Evolutionary conservation across 495 filamentous ascomycete genomes (phyloP), one percentile per base, ranked within the genome.

Genomic region (Aspergillus cavernicola): DNA sequence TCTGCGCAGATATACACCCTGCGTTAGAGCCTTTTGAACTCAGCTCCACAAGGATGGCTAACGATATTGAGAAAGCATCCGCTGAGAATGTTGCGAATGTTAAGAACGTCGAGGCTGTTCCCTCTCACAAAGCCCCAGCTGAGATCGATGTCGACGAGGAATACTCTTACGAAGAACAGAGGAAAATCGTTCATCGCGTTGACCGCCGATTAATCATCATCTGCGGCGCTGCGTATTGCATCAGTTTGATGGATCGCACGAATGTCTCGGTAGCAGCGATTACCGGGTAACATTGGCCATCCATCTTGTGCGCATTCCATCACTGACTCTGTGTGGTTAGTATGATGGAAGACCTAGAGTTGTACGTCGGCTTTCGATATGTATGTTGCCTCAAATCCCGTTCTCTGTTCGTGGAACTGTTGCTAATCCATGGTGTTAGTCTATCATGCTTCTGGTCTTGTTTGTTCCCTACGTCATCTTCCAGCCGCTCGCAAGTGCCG

Each of bases 241-340:
- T 82, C 59, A 74, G 65, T 33, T 54, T 85, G 53, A 80, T 85
- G 75, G 82, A 85, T 58, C 65, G 83, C 1, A 83, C 79, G 19
- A 86, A 86, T 63, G 58, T 85, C 55, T 68, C 71, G 29, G 67
- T 67, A 13, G 82, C 83, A 40, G 67, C 68, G 31, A 78, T 85
- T 56, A 80, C 79, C 24, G 81, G 50, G 50, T 45, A 37, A 32
- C 37, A 12, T 18, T 35, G 23, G n/a, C n/a, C n/a, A n/a, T n/a
- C n/a, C n/a, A n/a, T n/a, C n/a, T n/a, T n/a, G n/a, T n/a, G n/a
- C n/a, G n/a, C n/a, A n/a, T n/a, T n/a, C n/a, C n/a, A n/a, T n/a
- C n/a, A n/a, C n/a, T n/a, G n/a, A n/a, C n/a, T n/a, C n/a, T n/a
- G n/a, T n/a, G n/a, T n/a, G n/a, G n/a, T n/a, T n/a, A 28, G 24